Evolutionary conservation across 129 eudicot genomes (phyloP), one percentile per base, ranked within the genome.

Genomic region (Dittrichia graveolens): DNA sequence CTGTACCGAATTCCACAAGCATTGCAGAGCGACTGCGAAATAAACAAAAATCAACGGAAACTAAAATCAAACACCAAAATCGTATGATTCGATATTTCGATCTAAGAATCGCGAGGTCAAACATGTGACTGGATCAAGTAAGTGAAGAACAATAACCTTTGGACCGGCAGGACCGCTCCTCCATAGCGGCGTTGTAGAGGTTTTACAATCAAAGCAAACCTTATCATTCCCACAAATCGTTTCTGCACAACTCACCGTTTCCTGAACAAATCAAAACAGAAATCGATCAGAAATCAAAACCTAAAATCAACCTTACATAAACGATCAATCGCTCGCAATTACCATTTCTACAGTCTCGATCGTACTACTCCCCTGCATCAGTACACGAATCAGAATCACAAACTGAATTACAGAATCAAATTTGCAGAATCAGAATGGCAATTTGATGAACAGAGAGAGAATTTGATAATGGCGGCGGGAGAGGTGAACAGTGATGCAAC

Each of bases 141-240:
- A 50, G 9, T 10, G 4, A 4, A 24, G 31, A 24, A 24, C 31
- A 34, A 3, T 13, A 39, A 89, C 96, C 85, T 85, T 86, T 9
- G 96, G 96, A 39, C 96, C 96, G 10, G 79, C 47, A 0, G 96
- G 96, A 59, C 96, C 96, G 52, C 67, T 75, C 45, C 96, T 86
- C 96, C 96, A 89, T 39, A 86, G 61, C n/a, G 96, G 92, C 7
- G 96, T 89, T 59, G 61, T 84, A 11, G 89, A 80, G 4, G 92
- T 84, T 40, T 86, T 89, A 79, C 96, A 89, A 82, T 79, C 86
- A 9, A 65, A 66, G 72, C 96, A 89, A 5, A 55, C 63, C 72
- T 80, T 89, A 71, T 74, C 65, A 14, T 67, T 5, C 19, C 39
- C 69, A 45, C 59, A 11, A 4, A 44, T 55, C 18, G 57, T 37